phyloP scores from a whole-genome alignment of 805 yeast genomes.

The Lachancea cidri region DNA sequence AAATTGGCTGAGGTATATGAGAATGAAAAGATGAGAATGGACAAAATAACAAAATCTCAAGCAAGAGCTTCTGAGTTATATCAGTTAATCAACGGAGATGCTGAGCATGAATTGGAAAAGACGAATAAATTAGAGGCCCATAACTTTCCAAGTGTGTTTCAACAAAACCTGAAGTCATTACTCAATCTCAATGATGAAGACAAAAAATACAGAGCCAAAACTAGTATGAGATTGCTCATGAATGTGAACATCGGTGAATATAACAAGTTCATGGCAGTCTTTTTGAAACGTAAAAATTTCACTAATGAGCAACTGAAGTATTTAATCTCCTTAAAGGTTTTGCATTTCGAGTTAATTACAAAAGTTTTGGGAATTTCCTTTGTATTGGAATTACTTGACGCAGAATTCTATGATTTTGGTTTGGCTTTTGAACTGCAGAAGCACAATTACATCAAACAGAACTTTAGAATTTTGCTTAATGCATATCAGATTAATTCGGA shows the following conservation, averaged over 20 bases:
- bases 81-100: slow-evolving; percentile 12
- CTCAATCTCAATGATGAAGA: slow-evolving; percentile 10
- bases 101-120: background rate
- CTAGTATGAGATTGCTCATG: slow-evolving; percentile 21
- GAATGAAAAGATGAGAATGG: slow-evolving; percentile 24
- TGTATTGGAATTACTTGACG: slow-evolving; percentile 13
- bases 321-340: slow-evolving; percentile 24
- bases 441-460: slow-evolving; percentile 19
- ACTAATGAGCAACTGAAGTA: slow-evolving; percentile 17
- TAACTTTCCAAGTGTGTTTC: slow-evolving; percentile 28
- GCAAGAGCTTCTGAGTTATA: slow-evolving; percentile 13
- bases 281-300: slow-evolving; percentile 27
- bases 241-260: slow-evolving; percentile 22
- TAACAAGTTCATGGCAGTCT: slow-evolving; percentile 30
- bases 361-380: slow-evolving; percentile 19
- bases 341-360: slow-evolving; percentile 25
- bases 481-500: slow-evolving; percentile 10
- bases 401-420: slow-evolving; percentile 8
- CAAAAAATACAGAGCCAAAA: slow-evolving; percentile 10
- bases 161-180: slow-evolving; percentile 23
- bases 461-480: slow-evolving; percentile 17
- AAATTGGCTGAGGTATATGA: slow-evolving; percentile 26
- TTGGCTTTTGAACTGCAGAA: slow-evolving; percentile 20
- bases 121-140: slow-evolving; percentile 1
- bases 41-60: slow-evolving; percentile 18